These are phyloP conservation scores for Sarocladium strictum DNA, from an alignment of 2,329 filamentous ascomycete genomes.

Conservation along the genomic window DNA sequence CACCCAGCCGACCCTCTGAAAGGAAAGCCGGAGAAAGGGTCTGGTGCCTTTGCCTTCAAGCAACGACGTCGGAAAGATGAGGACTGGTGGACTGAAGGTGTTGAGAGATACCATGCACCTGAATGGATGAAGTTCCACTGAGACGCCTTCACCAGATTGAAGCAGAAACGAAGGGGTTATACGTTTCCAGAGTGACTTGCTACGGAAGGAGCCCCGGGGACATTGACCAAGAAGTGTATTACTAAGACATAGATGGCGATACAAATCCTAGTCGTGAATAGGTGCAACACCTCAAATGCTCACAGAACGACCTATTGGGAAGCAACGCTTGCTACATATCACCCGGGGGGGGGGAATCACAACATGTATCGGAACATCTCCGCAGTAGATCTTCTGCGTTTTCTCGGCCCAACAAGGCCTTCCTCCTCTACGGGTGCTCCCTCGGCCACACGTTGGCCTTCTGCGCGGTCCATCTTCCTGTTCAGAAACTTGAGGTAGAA, in stretches of 20 bases:
- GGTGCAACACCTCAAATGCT: too few species aligned
- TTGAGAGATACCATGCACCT: constrained; percentile 25
- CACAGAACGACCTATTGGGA: too few species aligned
- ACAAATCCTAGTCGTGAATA: too few species aligned
- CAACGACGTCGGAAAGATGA: constrained; percentile 17
- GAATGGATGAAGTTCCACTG: constrained; percentile 24
- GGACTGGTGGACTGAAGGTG: constrained; percentile 31
- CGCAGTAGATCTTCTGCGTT: constrained; percentile 15
- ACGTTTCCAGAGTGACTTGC: too few species aligned
- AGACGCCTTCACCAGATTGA: too few species aligned
- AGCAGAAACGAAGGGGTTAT: too few species aligned
- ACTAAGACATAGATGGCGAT: too few species aligned
- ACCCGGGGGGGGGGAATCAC: background rate
- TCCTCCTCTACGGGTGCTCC: constrained; percentile 30
- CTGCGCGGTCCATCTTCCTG: constrained; percentile 31
- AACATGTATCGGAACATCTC: constrained; percentile 39
- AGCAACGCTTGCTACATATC: background rate
- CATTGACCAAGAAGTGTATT: too few species aligned
- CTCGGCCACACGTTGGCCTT: constrained; percentile 18
- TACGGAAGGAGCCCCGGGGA: too few species aligned
- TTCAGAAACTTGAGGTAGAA: constrained; percentile 49
- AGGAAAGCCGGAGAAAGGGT: constrained; percentile 19
- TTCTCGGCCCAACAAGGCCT: constrained; percentile 29
- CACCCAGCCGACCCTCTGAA: constrained; percentile 18
- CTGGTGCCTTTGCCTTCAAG: constrained; percentile 20